These are phyloP conservation scores for Talaromyces borbonicus DNA, from an alignment of 495 filamentous ascomycete species.

Conservation along the genomic window DNA sequence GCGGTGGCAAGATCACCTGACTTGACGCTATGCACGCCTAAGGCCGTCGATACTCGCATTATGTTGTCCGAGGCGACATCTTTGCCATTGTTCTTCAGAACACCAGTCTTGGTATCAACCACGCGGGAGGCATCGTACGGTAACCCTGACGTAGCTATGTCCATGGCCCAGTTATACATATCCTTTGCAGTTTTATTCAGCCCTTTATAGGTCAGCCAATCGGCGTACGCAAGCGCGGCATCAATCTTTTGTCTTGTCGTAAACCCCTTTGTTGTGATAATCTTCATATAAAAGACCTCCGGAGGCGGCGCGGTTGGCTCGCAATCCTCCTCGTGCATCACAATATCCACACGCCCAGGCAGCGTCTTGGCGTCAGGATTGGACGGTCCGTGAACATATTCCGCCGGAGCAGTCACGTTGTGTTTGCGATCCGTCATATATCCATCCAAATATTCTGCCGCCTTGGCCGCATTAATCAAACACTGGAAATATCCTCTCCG, in stretches of 20 bases:
- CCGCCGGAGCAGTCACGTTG: conserved; percentile 53
- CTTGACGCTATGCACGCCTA: conserved; percentile 67
- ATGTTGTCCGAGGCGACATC: conserved; percentile 57
- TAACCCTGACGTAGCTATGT: conserved; percentile 49
- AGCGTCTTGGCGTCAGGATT: conserved; percentile 72
- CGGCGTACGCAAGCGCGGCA: conserved; percentile 70
- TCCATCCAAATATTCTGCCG: conserved; percentile 71
- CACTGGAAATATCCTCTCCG: conserved; percentile 71
- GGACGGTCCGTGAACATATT: conserved; percentile 67
- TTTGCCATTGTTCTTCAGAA: conserved; percentile 44
- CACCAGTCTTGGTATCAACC: conserved; percentile 49
- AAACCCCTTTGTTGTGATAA: conserved; percentile 69
- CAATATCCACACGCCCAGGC: conserved; percentile 43
- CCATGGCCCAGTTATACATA: conserved; percentile 62
- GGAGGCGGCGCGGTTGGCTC: conserved; percentile 52
- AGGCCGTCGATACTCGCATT: conserved; percentile 60
- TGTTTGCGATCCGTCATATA: conserved; percentile 60
- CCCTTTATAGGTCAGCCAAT: conserved; percentile 72
- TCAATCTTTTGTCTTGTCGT: conserved; percentile 62
- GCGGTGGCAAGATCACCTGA: conserved; percentile 51
- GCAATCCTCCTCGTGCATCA: conserved; percentile 64
- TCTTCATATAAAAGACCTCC: conserved; percentile 63
- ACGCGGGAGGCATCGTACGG: conserved; percentile 34
- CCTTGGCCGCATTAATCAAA: conserved; percentile 63
- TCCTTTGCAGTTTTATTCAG: conserved; percentile 48